Evolutionary conservation across 345 rosid species (phyloP), one percentile per base, ranked within the genome.

Genomic region (Eucalyptus sideroxylon): DNA sequence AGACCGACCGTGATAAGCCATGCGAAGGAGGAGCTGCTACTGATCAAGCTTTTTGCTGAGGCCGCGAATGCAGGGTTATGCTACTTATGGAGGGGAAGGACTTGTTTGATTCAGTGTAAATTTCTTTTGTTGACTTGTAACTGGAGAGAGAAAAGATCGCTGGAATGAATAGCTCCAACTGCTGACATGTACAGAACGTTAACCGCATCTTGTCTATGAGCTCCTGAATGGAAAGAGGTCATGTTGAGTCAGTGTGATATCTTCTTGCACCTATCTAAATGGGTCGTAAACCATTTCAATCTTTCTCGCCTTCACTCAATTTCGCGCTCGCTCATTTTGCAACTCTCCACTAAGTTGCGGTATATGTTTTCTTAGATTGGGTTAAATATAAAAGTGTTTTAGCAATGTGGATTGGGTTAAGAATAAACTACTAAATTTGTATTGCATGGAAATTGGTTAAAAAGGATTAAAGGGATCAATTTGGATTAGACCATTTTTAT

Each of bases 161-260:
- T 4, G 88, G 47, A 53, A 56, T 44, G 69, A 56, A 56, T 31
- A 56, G 65, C 16, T 88, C 40, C 45, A 80, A 50, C 45, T 6
- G 65, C 86, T 44, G 83, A 89, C 85, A 34, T 91, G 92, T 92
- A 90, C 87, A 91, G 88, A 88, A 50, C 37, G 83, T 27, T 62
- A 62, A 31, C 83, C 83, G 47, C 77, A 65, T 65, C 77, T n/a
- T n/a, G 77, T 65, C 21, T 0, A n/a, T 4, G 21, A 4, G 11
- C 77, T n/a, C 40, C 77, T 65, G 6, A 65, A 65, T 65, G 40
- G 19, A n/a, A n/a, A 65, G 77, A 65, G 40, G 37, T 65, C 77
- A 65, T 16, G 77, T 16, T 31, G 77, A 65, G 77, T 7, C 6
- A 53, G 11, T 8, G 21, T n/a, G 2, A n/a, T n/a, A 31, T 65